Conservation (phyloP, 352 stramenopile genomes). For the Pythium angustatum region DNA sequence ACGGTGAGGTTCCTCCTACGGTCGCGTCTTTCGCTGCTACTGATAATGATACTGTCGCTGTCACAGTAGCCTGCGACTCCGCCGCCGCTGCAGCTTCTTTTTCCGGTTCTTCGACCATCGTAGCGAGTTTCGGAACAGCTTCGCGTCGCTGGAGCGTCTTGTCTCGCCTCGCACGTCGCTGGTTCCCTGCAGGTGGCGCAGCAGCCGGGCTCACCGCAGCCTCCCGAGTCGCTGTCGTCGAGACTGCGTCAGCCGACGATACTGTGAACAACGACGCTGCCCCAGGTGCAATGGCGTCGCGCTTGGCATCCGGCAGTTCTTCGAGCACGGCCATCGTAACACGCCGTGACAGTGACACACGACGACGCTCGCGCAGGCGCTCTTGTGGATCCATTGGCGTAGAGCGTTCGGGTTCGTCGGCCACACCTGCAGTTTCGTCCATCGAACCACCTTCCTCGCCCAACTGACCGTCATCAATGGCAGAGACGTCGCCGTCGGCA, state of each 20-base stretch:
- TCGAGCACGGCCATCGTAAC: slow-evolving; percentile 31
- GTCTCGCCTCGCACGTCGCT: slow-evolving; percentile 17
- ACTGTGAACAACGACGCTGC: background rate
- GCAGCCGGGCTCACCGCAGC: background rate
- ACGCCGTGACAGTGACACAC: slow-evolving; percentile 21
- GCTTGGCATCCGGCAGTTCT: slow-evolving; percentile 16
- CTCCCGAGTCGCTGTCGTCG: background rate
- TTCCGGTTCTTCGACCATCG: slow-evolving; percentile 30
- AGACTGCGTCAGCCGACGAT: background rate
- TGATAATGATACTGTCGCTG: background rate
- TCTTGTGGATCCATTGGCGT: background rate
- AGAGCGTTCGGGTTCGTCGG: background rate
- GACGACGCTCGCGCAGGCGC: slow-evolving; percentile 12
- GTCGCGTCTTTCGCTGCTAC: too few relatives aligned
- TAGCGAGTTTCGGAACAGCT: slow-evolving; percentile 23
- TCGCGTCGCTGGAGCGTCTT: slow-evolving; percentile 26
- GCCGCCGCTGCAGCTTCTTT: slow-evolving; percentile 15
- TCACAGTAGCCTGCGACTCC: background rate
- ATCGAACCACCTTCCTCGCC: background rate
- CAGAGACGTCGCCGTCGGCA: background rate
- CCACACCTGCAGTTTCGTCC: background rate
- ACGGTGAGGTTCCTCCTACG: too few relatives aligned
- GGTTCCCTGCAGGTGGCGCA: background rate
- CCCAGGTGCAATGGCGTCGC: slow-evolving; percentile 11
- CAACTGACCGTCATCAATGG: background rate